Evolutionary conservation across 306 rosid genomes (phyloP).

Genomic region (Acacia acuminata): DNA sequence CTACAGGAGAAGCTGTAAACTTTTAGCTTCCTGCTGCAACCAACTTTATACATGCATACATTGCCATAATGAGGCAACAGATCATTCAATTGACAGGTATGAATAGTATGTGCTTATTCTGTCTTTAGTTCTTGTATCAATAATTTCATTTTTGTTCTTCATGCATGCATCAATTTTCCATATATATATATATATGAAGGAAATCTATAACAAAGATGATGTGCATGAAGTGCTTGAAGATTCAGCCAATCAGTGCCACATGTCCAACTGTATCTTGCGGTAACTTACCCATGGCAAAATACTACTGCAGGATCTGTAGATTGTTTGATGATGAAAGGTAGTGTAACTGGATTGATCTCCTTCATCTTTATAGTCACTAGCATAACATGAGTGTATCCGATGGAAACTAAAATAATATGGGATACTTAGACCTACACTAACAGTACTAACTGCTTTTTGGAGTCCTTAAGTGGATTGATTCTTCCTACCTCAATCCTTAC

Average conservation of each 20-base stretch:
- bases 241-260: slow-evolving; percentile 69
- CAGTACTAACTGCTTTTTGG: not conserved
- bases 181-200: slow-evolving; percentile 53
- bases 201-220: slow-evolving; percentile 82
- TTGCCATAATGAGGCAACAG: slow-evolving; percentile 84
- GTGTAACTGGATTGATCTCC: slow-evolving; percentile 29
- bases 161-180: slow-evolving; percentile 29
- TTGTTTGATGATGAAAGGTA: slow-evolving; percentile 87
- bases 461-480: not conserved
- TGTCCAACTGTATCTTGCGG: slow-evolving; percentile 75
- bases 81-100: slow-evolving; percentile 78
- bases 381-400: no score
- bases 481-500: not conserved
- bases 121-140: not conserved
- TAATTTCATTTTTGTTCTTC: slow-evolving; percentile 17
- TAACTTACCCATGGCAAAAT: slow-evolving; percentile 80
- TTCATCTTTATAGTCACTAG: not conserved
- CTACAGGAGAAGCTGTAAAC: slow-evolving; percentile 92
- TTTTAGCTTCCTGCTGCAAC: slow-evolving; percentile 84
- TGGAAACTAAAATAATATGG: no score
- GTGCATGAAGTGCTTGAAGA: slow-evolving; percentile 91
- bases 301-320: slow-evolving; percentile 87
- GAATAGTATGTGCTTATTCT: slow-evolving; percentile 8
- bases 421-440: no score
- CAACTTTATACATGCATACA: slow-evolving; percentile 76